These are phyloP conservation scores for Trichosanthes truncata DNA, from an alignment of 306 rosid genomes.

Conservation along the genomic window DNA sequence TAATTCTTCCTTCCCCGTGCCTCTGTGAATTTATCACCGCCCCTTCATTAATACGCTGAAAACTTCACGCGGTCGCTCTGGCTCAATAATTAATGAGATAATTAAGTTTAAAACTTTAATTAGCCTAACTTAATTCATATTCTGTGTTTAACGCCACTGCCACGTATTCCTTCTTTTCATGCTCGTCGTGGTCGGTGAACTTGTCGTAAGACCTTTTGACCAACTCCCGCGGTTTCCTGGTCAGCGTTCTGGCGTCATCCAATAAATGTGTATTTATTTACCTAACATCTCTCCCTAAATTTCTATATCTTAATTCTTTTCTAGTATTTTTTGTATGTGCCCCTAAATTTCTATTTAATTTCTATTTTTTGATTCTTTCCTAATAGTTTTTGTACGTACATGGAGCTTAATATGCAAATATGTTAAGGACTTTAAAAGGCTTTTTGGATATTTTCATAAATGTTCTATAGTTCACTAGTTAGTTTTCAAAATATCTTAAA, in stretches of 20 bases:
- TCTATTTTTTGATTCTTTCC: background rate
- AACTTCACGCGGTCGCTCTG: background rate
- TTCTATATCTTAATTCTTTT: too few relatives aligned
- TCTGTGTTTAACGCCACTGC: constrained; percentile 1
- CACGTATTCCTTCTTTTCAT: constrained; percentile 6
- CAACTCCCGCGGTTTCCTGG: background rate
- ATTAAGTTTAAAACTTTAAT: background rate
- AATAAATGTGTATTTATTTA: background rate
- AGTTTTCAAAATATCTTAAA: too few relatives aligned
- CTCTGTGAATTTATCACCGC: background rate
- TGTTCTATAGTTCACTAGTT: too few relatives aligned
- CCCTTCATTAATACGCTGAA: background rate
- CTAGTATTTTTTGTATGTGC: too few relatives aligned
- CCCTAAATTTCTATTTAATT: too few relatives aligned
- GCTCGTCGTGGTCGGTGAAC: background rate
- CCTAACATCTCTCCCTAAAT: background rate
- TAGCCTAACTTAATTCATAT: background rate
- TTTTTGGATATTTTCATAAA: too few relatives aligned
- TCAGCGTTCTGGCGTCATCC: background rate
- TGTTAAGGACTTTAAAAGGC: too few relatives aligned
- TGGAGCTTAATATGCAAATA: too few relatives aligned
- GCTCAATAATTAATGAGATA: background rate
- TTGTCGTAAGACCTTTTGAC: background rate
- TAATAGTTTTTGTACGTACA: too few relatives aligned
- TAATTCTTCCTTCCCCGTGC: background rate